Evolutionary conservation across 768 basidiomycete species (phyloP), one percentile per base, ranked within the genome.

Genomic region (Amanita jacksonii): DNA sequence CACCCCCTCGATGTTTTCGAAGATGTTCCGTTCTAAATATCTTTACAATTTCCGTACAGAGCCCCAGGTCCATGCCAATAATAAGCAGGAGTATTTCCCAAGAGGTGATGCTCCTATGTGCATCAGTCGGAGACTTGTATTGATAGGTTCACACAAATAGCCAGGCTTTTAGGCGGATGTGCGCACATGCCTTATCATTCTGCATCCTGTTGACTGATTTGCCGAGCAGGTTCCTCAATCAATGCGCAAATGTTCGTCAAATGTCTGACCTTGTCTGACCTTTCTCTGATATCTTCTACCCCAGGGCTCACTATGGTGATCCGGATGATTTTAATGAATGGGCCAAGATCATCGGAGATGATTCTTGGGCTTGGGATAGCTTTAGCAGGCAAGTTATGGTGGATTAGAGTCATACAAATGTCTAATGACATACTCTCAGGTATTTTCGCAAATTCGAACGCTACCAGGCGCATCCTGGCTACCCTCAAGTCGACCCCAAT

Each of bases 91-190:
- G 28, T 79, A 65, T 44, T 85, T 79, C 77, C 83, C 84, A 0
- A 64, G 84, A 63, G 83, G 82, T 80, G 52, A n/a, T n/a, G n/a
- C n/a, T n/a, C n/a, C n/a, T n/a, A n/a, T n/a, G n/a, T n/a, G n/a
- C n/a, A n/a, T n/a, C n/a, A n/a, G n/a, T n/a, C n/a, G n/a, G n/a
- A n/a, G n/a, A n/a, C n/a, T n/a, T n/a, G n/a, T n/a, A n/a, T n/a
- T n/a, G n/a, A n/a, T n/a, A n/a, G n/a, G n/a, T n/a, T n/a, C n/a
- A n/a, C n/a, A n/a, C n/a, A n/a, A n/a, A n/a, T n/a, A n/a, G 82
- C 62, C 1, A 83, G 77, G 53, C 64, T 86, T 56, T 69, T 87
- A 5, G 84, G 84, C 18, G 84, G 84, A 54, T 86, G 84, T 80
- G 54, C 58, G 77, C 65, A 8, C 16, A 35, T n/a, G 16, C 30